Base-by-base conservation (phyloP, 2,329 filamentous ascomycete genomes). In the Diaporthe velutina region DNA sequence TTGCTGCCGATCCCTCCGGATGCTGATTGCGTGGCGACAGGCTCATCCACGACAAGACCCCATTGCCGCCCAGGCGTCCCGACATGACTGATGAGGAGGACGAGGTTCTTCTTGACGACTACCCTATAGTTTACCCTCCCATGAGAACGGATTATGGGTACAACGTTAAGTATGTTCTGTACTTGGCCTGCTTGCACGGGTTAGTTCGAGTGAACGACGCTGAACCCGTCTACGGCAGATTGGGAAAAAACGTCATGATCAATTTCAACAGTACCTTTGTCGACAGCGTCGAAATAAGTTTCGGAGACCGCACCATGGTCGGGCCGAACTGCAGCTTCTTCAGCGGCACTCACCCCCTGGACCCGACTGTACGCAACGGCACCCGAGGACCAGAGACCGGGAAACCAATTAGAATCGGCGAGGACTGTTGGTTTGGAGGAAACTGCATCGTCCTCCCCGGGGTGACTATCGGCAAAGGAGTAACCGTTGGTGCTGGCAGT, bases 371-470 rank as follows among this genome's bases (percentile, higher is more conserved):
- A 7, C 90, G 95, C 40, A 93, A 96, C 79, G 95, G 95, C 0
- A 92, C 89, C 0, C 87, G 89, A 19, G 95, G 95, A 0, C 95
- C 95, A 0, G 95, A 98, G 82, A 80, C 85, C 12, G 95, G 95
- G 0, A 91, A 90, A 78, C 90, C 93, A 13, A 94, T 98, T 76
- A 88, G 86, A 45, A 91, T 98, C 71, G 94, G 93, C 0, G 92
- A 95, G 77, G 95, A 98, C 84, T 94, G 94, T 83, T 95, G 94
- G 94, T 83, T 96, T 40, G 94, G 92, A 1, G 93, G 93, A 0
- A 93, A 92, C 79, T 91, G 91, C 7, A 90, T 87, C 30, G 90
- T 98, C 25, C 85, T 96, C 57, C 91, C 94, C 0, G 95, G 95
- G 0, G 91, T 98, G 33, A 96, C 89, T 1, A 93, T 98, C 77